A percentile compares a stretch with the other conserved stretches of the same genome.
phyloP scores from a whole-genome alignment of 176 grass and related monocot species.

The Olyra latifolia region DNA sequence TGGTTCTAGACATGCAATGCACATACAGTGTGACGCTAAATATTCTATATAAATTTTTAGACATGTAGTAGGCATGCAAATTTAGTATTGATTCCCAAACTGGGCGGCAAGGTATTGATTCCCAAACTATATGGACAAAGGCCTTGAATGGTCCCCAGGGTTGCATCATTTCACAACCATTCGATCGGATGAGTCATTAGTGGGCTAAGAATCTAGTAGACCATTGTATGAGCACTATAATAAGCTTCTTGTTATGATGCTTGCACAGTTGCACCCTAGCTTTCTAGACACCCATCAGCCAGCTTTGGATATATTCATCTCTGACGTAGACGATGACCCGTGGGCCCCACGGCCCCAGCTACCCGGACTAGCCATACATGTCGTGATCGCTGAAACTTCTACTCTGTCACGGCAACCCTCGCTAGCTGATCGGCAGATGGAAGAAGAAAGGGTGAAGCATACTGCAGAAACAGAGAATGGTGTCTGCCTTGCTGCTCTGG shows the following conservation, averaged over 20 bases:
- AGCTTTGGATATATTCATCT: conserved; percentile 17
- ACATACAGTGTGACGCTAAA: no score
- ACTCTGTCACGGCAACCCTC: conserved; percentile 33
- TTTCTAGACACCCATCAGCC: neutral
- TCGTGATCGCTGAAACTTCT: conserved; percentile 32
- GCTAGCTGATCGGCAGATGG: neutral
- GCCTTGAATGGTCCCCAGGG: conserved; percentile 6
- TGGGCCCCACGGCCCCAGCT: neutral
- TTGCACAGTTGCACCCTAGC: no score
- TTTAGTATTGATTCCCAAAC: no score
- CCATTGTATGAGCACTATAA: neutral
- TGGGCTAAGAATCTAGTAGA: conserved; percentile 32
- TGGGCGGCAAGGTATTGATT: conserved; percentile 40
- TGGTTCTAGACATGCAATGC: no score
- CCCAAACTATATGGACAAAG: conserved; percentile 35
- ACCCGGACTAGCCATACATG: neutral
- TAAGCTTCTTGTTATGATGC: neutral
- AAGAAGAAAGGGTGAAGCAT: neutral
- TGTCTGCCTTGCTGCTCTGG: neutral
- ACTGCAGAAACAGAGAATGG: neutral
- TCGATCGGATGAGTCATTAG: conserved; percentile 6
- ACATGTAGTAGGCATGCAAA: no score
- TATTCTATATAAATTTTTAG: no score
- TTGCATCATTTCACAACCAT: neutral
- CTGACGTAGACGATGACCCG: neutral